Evolutionary conservation across 441 rosid genomes (phyloP), one percentile per base, ranked within the genome.

Genomic region (Erodium texanum): DNA sequence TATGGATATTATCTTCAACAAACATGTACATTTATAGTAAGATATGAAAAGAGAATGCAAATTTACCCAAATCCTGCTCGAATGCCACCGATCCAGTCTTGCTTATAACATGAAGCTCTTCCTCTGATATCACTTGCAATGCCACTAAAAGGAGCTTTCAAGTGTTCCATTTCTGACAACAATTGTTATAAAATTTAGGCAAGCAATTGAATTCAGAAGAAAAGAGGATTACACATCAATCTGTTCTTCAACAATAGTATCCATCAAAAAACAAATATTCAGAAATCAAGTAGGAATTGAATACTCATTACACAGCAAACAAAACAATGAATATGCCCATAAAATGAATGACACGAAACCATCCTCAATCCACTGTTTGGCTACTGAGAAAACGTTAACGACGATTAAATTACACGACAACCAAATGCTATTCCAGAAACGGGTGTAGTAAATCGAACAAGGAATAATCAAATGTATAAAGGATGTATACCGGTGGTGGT

Each of bases 71-170:
- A 68, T 78, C 93, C 96, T 24, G 86, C 79, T 48, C 81, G 66
- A 58, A 85, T 62, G 1, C 81, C 87, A 66, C 76, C 75, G 50
- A 56, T 68, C 97, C 98, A 93, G 71, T 88, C 98, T 70, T 83
- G 85, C 78, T 86, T 85, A 70, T 86, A 93, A 74, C 87, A 86
- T 38, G 82, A 82, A 10, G 74, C 74, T 84, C 89, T 79, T 66
- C 78, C 81, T 56, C 70, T 73, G 50, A 84, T 54, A 68, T 85
- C 86, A 1, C 27, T 73, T 15, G 45, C 29, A 2, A 85, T 74
- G 4, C 89, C 89, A 65, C 65, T 64, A 63, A 84, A 82, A 23
- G 83, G 84, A 65, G 76, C 58, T 68, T 15, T 79, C 10, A 79
- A 15, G 69, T 3, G 68, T 77, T 81, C 83, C 88, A 84, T 83